Conservation (phyloP, 768 basidiomycete species). For the Strobilomyces echinocephalus region DNA sequence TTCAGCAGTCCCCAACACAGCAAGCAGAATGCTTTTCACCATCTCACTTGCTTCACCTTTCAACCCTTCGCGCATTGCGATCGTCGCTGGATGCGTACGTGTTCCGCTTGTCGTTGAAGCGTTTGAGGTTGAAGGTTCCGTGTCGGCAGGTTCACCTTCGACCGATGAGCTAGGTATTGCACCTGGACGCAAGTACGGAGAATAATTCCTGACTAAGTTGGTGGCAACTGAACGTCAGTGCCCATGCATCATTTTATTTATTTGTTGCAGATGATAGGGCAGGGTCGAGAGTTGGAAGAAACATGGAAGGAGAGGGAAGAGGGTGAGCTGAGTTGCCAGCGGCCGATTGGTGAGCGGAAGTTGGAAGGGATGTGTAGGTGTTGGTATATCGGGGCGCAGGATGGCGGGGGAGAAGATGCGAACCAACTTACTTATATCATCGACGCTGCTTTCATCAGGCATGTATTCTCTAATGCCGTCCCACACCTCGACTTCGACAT, state of each 20-base stretch:
- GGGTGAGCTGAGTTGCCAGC: conserved; percentile 22
- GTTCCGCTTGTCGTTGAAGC: conserved; percentile 43
- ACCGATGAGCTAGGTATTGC: conserved; percentile 13
- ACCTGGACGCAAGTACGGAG: conserved; percentile 62
- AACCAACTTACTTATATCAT: conserved; percentile 76
- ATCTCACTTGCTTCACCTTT: conserved; percentile 66
- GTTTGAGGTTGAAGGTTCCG: conserved; percentile 1
- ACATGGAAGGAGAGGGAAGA: conserved; percentile 23
- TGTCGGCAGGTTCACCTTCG: conserved; percentile 4
- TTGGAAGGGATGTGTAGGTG: conserved; percentile 19
- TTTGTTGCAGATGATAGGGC: conserved; percentile 19
- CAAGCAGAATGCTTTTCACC: conserved; percentile 51
- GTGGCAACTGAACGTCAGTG: conserved; percentile 77
- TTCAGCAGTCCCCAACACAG: conserved; percentile 30
- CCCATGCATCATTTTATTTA: conserved; percentile 34
- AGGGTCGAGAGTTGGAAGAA: conserved; percentile 31
- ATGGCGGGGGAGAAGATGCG: conserved; percentile 18
- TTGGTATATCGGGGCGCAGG: conserved; percentile 17
- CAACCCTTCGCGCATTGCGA: conserved; percentile 62
- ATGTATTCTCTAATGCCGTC: conserved; percentile 70
- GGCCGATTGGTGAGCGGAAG: conserved; percentile 26
- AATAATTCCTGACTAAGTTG: conserved; percentile 91
- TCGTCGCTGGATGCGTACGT: conserved; percentile 62
- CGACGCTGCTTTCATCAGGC: conserved; percentile 63
- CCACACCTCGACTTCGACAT: conserved; percentile 65